phyloP scores from a whole-genome alignment of 371 early-diverging fungal species.

The Syncephalastrum sp. region DNA sequence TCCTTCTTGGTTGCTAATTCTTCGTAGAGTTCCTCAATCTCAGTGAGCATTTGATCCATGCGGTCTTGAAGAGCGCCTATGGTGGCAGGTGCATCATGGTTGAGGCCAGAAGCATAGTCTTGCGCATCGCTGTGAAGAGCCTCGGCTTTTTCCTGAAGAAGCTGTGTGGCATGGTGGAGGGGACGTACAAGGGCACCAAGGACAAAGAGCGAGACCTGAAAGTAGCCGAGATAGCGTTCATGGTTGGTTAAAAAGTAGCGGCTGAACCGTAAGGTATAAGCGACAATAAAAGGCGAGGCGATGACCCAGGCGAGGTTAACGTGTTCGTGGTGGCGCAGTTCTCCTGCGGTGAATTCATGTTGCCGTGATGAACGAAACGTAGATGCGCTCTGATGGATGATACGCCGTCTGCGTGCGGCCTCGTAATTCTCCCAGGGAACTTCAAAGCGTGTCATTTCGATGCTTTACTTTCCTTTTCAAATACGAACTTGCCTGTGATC shows the following conservation, averaged over 20 bases:
- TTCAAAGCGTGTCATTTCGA: conserved; percentile 10
- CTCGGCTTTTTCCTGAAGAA: conserved; percentile 52
- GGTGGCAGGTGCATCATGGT: neutral
- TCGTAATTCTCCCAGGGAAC: conserved; percentile 64
- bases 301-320: conserved; percentile 55
- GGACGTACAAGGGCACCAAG: conserved; percentile 62
- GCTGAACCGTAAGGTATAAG: conserved; percentile 56
- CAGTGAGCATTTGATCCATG: conserved; percentile 44
- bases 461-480: neutral
- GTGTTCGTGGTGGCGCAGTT: conserved; percentile 56
- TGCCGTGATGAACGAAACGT: neutral
- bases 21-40: conserved; percentile 43
- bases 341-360: conserved; percentile 24
- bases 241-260: conserved; percentile 54
- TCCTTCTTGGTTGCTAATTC: conserved; percentile 54
- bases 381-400: conserved; percentile 17
- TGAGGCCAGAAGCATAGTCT: conserved; percentile 41
- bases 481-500: conserved; percentile 49
- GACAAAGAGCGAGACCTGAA: conserved; percentile 61
- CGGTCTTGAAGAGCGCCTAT: conserved; percentile 39
- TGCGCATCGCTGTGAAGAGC: conserved; percentile 53
- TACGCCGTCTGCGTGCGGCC: conserved; percentile 49
- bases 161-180: conserved; percentile 42
- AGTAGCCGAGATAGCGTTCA: conserved; percentile 57
- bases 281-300: conserved; percentile 60